Evolutionary conservation across 208 protist species (phyloP).

Genomic region (Kentomonas sorsogonicus): DNA sequence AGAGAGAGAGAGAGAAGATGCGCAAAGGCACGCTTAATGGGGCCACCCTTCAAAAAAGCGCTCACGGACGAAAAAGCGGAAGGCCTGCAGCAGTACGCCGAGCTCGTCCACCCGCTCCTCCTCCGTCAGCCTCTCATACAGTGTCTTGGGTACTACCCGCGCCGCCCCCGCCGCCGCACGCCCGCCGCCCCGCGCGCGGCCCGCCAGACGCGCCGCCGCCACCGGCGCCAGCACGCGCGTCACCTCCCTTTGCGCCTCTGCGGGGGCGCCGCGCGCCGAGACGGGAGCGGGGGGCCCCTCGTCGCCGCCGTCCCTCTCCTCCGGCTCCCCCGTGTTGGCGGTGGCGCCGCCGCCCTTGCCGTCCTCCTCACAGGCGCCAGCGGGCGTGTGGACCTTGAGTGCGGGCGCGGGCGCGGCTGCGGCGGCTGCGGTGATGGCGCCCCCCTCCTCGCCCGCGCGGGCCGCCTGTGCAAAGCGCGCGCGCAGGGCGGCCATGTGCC

Average conservation of each 20-base stretch:
- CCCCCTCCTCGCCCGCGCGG: background rate
- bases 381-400: background rate
- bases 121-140: conserved; percentile 78
- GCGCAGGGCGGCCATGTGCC: too few species aligned
- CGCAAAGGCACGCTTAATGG: background rate
- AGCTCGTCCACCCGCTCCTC: conserved; percentile 57
- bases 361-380: background rate
- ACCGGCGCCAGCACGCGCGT: conserved; percentile 65
- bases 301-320: background rate
- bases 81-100: conserved; percentile 73
- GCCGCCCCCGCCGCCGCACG: background rate
- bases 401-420: background rate
- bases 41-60: conserved; percentile 77
- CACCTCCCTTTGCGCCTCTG: conserved; percentile 10
- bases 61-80: conserved; percentile 72
- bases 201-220: conserved; percentile 33
- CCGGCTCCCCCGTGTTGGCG: background rate
- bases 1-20: background rate
- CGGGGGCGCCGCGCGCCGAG: background rate
- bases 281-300: background rate
- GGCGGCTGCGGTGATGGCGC: background rate
- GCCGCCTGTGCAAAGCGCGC: too few species aligned
- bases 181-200: background rate
- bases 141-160: conserved; percentile 15
- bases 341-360: background rate